A percentile compares a stretch with the other conserved stretches of the same genome.
Conservation (phyloP, 1,284 basidiomycete species). For the Ganoderma meredithae region DNA sequence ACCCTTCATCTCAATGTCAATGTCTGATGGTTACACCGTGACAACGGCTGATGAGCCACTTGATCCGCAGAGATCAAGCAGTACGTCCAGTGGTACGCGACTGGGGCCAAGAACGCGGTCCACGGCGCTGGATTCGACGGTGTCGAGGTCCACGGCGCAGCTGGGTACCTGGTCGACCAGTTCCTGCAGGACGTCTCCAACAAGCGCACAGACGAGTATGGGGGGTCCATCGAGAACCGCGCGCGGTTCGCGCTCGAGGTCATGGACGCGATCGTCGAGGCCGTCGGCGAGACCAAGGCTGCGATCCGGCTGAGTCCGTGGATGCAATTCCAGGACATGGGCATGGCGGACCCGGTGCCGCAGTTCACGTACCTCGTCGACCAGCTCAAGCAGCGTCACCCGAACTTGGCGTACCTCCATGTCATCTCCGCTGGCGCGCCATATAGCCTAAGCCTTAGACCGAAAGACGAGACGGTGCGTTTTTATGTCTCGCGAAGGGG, state of each 20-base stretch:
- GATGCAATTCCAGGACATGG: constrained; percentile 15
- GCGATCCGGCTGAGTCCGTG: constrained; percentile 47
- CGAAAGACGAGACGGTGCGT: constrained; percentile 12
- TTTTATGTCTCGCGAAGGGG: not conserved
- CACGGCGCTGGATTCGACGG: constrained; percentile 56
- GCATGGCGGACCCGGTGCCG: constrained; percentile 55
- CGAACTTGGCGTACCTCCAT: constrained; percentile 66
- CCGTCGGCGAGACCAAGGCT: constrained; percentile 49
- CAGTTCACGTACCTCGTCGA: constrained; percentile 49
- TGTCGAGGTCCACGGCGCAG: constrained; percentile 40
- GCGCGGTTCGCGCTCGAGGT: constrained; percentile 56
- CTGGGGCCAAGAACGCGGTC: constrained; percentile 52
- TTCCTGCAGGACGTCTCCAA: constrained; percentile 54
- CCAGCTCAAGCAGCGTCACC: constrained; percentile 47
- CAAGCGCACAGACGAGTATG: constrained; percentile 65
- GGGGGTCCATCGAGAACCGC: constrained; percentile 63
- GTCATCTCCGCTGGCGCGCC: constrained; percentile 47
- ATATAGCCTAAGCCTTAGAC: constrained; percentile 29
- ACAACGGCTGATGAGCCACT: not conserved
- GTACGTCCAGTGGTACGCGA: constrained; percentile 43
- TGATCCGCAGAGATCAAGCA: not conserved
- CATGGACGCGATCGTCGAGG: constrained; percentile 50
- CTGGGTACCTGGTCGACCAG: constrained; percentile 52
- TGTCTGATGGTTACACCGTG: too few species aligned
- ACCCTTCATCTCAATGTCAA: not conserved